Conservation (phyloP, 495 filamentous ascomycete species). For the Tuber brumale region DNA sequence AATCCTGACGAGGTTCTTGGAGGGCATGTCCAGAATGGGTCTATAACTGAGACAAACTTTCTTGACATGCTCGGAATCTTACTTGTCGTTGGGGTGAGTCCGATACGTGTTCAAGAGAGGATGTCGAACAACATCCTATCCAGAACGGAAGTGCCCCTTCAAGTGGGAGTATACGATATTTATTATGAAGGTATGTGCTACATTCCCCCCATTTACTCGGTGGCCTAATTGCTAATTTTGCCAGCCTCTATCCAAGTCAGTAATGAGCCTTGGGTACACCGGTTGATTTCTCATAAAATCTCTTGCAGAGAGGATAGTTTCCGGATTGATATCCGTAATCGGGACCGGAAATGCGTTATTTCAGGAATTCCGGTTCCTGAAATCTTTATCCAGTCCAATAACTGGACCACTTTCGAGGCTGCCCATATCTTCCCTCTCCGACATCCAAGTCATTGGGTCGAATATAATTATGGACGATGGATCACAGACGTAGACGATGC, state of each 20-base stretch:
- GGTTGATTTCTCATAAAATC: constrained; percentile 10
- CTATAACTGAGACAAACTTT: background rate
- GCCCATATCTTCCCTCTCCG: no score
- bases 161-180: constrained; percentile 13
- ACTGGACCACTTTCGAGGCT: no score
- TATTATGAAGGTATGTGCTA: constrained; percentile 23
- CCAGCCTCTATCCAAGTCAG: background rate
- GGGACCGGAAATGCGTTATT: constrained; percentile 14
- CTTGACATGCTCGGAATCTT: constrained; percentile 18
- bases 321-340: constrained; percentile 13
- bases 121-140: constrained; percentile 11
- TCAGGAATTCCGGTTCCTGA: constrained; percentile 1
- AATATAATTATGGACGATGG: no score
- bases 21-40: no score
- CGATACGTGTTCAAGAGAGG: constrained; percentile 13
- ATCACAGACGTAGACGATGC: no score
- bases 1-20: no score
- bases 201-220: no score
- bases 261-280: background rate
- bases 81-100: constrained; percentile 4
- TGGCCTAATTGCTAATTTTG: no score
- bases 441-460: no score
- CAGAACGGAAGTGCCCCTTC: constrained; percentile 11
- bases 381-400: no score
- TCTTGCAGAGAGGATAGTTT: constrained; percentile 14